Evolutionary conservation across 257 asterid species (phyloP).

Genomic region (Voacanga thouarsii): DNA sequence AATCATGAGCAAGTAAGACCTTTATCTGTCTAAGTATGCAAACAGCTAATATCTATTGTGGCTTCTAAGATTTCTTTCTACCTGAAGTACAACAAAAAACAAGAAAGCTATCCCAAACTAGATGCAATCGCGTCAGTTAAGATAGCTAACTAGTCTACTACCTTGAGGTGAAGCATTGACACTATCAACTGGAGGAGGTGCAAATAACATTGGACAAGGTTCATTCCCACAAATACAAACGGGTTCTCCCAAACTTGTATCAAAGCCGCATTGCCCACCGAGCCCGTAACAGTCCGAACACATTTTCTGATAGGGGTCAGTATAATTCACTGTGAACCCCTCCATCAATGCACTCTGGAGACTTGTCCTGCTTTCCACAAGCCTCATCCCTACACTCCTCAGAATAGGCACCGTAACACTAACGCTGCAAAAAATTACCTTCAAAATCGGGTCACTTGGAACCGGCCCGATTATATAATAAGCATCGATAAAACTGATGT

Average conservation of each 20-base stretch:
- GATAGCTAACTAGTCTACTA: neutral
- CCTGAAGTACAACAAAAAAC: neutral
- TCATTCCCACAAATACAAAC: conserved; percentile 54
- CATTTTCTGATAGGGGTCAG: conserved; percentile 36
- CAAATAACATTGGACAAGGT: conserved; percentile 31
- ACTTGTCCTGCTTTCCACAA: conserved; percentile 20
- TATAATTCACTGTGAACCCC: conserved; percentile 58
- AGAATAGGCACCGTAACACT: conserved; percentile 38
- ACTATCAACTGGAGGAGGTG: conserved; percentile 27
- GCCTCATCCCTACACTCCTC: conserved; percentile 28
- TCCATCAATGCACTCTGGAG: conserved; percentile 47
- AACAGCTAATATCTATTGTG: neutral
- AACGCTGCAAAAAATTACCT: conserved; percentile 25
- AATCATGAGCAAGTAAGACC: neutral
- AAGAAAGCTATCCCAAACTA: neutral
- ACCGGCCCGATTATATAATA: conserved; percentile 45
- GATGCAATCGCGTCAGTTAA: neutral
- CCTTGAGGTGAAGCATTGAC: neutral
- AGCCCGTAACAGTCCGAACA: conserved; percentile 39
- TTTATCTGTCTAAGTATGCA: no score
- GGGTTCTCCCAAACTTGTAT: conserved; percentile 26
- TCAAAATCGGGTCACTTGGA: conserved; percentile 43
- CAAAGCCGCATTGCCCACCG: conserved; percentile 64
- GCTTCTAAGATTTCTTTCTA: neutral
- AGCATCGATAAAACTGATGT: conserved; percentile 30